Conservation (phyloP, 2,329 filamentous ascomycete genomes). For the Ascomycota sp. region DNA sequence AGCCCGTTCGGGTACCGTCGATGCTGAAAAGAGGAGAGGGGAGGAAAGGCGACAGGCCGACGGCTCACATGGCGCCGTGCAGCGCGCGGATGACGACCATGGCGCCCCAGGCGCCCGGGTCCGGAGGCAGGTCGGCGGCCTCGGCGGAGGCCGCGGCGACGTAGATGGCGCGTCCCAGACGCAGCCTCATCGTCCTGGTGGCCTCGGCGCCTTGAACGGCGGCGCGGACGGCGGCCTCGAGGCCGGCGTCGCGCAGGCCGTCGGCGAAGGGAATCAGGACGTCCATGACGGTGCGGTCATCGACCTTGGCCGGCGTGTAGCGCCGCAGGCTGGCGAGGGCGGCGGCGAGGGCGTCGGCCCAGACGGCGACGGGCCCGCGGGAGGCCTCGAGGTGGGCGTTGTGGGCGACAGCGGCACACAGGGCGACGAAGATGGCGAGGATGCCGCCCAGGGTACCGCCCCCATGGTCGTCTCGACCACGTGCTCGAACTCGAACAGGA, state of each 20-base stretch:
- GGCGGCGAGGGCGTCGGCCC: slow-evolving; percentile 19
- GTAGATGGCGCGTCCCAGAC: slow-evolving; percentile 47
- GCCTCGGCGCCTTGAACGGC: slow-evolving; percentile 39
- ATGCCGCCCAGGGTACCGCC: slow-evolving; percentile 29
- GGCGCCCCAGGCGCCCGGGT: slow-evolving; percentile 52
- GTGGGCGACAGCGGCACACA: slow-evolving; percentile 20
- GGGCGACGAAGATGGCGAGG: slow-evolving; percentile 32
- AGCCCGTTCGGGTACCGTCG: too few species aligned
- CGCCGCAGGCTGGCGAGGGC: slow-evolving; percentile 25
- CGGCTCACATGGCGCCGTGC: slow-evolving; percentile 5
- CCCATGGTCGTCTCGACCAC: slow-evolving; percentile 36
- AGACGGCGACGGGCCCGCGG: slow-evolving; percentile 17
- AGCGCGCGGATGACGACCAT: slow-evolving; percentile 31
- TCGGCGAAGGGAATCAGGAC: slow-evolving; percentile 32
- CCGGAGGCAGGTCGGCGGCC: slow-evolving; percentile 34
- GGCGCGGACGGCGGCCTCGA: slow-evolving; percentile 35
- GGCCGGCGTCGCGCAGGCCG: slow-evolving; percentile 23
- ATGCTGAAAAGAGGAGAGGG: too few species aligned
- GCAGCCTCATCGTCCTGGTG: slow-evolving; percentile 44
- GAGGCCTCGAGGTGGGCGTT: slow-evolving; percentile 11
- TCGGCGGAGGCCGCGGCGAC: slow-evolving; percentile 34
- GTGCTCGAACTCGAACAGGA: slow-evolving; percentile 28
- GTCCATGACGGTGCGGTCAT: slow-evolving; percentile 37
- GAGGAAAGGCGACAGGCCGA: too few species aligned
- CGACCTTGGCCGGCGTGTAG: slow-evolving; percentile 33